These are phyloP conservation scores for Penicillium cataractarum DNA, from an alignment of 495 filamentous ascomycete species.

Conservation along the genomic window DNA sequence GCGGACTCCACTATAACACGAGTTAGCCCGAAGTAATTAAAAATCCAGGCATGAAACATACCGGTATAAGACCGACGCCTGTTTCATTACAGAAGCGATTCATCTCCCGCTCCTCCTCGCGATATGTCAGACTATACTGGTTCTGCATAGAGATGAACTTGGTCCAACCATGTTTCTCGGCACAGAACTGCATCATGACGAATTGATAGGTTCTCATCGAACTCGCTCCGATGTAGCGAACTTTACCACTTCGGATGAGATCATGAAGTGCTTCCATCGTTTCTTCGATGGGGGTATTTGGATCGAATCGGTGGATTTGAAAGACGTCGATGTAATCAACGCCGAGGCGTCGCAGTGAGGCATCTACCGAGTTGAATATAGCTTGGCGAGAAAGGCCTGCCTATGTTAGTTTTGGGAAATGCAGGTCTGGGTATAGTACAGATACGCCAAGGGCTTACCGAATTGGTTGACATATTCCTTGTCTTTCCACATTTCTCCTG, in stretches of 20 bases:
- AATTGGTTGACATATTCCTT: conserved; percentile 10
- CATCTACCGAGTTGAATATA: conserved; percentile 56
- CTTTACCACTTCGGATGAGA: conserved; percentile 62
- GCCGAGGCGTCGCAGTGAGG: conserved; percentile 48
- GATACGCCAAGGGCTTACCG: not conserved
- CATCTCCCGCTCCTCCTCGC: conserved; percentile 7
- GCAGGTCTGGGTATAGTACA: not conserved
- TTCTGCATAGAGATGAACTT: conserved; percentile 9
- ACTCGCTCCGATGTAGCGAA: conserved; percentile 67
- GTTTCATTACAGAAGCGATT: conserved; percentile 20
- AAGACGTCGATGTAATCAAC: conserved; percentile 57
- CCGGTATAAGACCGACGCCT: conserved; percentile 23
- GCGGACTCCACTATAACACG: conserved; percentile 37
- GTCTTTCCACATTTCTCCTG: conserved; percentile 1
- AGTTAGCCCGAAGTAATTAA: conserved; percentile 2
- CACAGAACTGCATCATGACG: conserved; percentile 7
- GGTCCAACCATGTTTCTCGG: conserved; percentile 3
- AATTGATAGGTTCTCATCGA: conserved; percentile 7
- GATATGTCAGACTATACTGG: conserved; percentile 2
- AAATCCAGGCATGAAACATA: not conserved
- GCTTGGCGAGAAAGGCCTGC: conserved; percentile 53
- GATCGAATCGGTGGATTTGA: conserved; percentile 57
- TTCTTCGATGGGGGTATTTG: conserved; percentile 62
- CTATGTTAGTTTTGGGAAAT: conserved; percentile 38
- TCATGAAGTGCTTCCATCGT: conserved; percentile 76